Conservation (phyloP, 176 grass and related monocot species). For the Leersia perrieri region DNA sequence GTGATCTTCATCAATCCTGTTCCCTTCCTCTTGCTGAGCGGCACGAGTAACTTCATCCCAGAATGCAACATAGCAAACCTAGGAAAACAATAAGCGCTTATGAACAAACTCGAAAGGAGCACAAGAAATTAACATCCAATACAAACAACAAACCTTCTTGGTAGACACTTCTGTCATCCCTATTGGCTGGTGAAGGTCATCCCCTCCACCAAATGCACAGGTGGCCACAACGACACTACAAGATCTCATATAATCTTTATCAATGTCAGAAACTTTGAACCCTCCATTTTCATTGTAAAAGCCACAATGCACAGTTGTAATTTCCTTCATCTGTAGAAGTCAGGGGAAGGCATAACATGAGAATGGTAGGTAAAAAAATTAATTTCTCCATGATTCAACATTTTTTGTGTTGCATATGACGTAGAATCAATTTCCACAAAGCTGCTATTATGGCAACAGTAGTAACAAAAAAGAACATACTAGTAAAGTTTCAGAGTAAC, state of each 20-base stretch:
- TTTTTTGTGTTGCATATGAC: neutral
- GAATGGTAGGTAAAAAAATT: neutral
- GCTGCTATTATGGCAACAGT: neutral
- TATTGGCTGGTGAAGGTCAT: slow-evolving; percentile 95
- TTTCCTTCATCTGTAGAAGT: slow-evolving; percentile 61
- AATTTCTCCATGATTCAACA: neutral
- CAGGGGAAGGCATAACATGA: neutral
- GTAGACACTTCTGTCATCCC: slow-evolving; percentile 73
- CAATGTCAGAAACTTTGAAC: slow-evolving; percentile 67
- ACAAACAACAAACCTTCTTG: slow-evolving; percentile 51
- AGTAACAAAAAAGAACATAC: neutral
- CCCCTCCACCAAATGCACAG: slow-evolving; percentile 97
- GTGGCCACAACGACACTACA: slow-evolving; percentile 74
- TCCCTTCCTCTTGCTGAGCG: slow-evolving; percentile 69
- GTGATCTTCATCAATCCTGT: slow-evolving; percentile 57
- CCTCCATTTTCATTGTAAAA: slow-evolving; percentile 82
- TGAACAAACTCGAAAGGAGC: slow-evolving; percentile 18
- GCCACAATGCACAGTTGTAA: slow-evolving; percentile 67
- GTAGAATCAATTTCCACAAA: neutral
- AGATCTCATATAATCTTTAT: slow-evolving; percentile 71
- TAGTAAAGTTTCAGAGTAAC: neutral
- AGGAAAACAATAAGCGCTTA: neutral
- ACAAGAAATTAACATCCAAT: neutral
- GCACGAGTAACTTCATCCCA: slow-evolving; percentile 81
- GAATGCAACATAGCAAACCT: slow-evolving; percentile 97